Evolutionary conservation across 441 rosid genomes (phyloP).

Genomic region (Mallotus repandus): DNA sequence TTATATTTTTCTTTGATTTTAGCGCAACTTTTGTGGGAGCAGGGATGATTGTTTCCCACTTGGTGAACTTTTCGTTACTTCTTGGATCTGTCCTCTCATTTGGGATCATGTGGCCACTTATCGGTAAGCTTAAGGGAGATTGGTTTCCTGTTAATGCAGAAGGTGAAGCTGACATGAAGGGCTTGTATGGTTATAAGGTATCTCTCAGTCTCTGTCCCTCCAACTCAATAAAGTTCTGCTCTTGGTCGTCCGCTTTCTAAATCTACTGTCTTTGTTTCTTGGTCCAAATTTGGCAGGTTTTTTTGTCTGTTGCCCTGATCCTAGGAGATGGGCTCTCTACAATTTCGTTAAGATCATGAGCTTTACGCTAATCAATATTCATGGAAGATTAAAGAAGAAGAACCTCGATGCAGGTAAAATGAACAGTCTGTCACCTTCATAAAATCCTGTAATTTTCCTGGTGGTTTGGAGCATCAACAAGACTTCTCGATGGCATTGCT

Average conservation of each 20-base stretch:
- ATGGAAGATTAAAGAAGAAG: conserved; percentile 43
- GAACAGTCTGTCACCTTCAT: too few relatives aligned
- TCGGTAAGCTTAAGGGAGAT: conserved; percentile 59
- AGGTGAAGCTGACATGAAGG: conserved; percentile 68
- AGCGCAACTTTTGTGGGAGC: conserved; percentile 83
- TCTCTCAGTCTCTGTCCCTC: background rate
- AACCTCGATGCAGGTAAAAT: conserved; percentile 37
- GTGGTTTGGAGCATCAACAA: background rate
- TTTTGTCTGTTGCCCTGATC: conserved; percentile 76
- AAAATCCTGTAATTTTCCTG: background rate
- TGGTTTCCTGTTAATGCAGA: conserved; percentile 61
- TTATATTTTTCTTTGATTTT: conserved; percentile 85
- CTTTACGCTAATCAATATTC: conserved; percentile 48
- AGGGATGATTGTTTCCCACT: conserved; percentile 91
- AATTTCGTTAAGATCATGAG: conserved; percentile 69
- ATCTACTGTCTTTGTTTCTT: background rate
- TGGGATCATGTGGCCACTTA: conserved; percentile 95
- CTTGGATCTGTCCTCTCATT: conserved; percentile 82
- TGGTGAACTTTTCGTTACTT: conserved; percentile 79
- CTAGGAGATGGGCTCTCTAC: conserved; percentile 94
- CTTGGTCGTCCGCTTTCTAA: background rate
- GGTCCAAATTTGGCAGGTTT: conserved; percentile 40
- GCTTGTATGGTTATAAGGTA: conserved; percentile 90
- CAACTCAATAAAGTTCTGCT: too few relatives aligned
- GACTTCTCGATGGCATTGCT: background rate